A percentile compares a stretch with the other conserved stretches of the same genome.
These are phyloP conservation scores for Colletotrichum agaves DNA, from an alignment of 2,329 filamentous ascomycete genomes.

Conservation along the genomic window DNA sequence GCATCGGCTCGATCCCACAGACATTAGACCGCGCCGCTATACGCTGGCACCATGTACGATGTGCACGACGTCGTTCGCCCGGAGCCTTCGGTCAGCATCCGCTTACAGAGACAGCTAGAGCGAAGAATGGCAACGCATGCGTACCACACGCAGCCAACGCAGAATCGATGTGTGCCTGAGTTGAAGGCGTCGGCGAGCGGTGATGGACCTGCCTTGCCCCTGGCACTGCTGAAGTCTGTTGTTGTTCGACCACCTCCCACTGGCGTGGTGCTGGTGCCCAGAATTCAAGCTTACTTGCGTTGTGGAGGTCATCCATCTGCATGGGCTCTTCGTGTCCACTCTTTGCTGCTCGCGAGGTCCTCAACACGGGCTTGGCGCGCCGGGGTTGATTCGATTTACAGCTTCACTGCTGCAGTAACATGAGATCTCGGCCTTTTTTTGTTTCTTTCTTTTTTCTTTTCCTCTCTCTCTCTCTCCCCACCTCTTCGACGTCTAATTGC, in stretches of 20 bases:
- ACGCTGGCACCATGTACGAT: constrained; percentile 5
- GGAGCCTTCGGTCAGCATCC: constrained; percentile 23
- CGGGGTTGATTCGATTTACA: constrained; percentile 33
- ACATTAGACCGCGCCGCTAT: constrained; percentile 20
- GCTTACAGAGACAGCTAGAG: constrained; percentile 15
- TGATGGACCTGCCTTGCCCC: constrained; percentile 12
- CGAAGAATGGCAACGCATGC: background rate
- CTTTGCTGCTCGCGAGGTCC: constrained; percentile 28
- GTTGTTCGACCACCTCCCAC: background rate
- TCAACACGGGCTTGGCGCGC: constrained; percentile 35
- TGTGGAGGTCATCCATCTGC: constrained; percentile 16
- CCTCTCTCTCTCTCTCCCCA: background rate
- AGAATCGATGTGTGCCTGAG: constrained; percentile 20
- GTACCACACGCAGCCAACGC: background rate
- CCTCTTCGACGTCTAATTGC: background rate
- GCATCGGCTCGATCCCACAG: constrained; percentile 17
- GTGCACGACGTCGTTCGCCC: constrained; percentile 9
- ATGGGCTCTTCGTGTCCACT: constrained; percentile 14
- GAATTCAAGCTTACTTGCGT: constrained; percentile 36
- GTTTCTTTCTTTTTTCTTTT: background rate
- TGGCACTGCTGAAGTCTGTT: background rate
- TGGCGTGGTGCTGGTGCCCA: constrained; percentile 5
- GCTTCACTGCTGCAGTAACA: constrained; percentile 31
- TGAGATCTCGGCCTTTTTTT: constrained; percentile 1
- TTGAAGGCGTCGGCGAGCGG: background rate